Percentiles rank a stretch among this genome's conserved stretches.
phyloP scores from a whole-genome alignment of 2,329 filamentous ascomycete genomes.

The Colletotrichum navitas region DNA sequence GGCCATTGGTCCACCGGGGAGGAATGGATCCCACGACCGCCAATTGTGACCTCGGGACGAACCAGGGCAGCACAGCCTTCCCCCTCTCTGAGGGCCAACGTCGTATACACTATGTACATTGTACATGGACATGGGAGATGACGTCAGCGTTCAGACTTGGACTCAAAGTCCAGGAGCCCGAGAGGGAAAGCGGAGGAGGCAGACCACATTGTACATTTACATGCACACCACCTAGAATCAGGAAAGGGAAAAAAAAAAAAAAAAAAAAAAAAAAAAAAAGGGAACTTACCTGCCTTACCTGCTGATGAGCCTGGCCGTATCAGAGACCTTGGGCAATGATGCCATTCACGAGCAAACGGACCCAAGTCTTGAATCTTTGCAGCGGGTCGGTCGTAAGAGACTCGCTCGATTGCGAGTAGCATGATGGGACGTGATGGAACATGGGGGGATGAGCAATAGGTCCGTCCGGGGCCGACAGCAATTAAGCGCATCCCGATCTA shows the following conservation, averaged over 20 bases:
- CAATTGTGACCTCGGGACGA: constrained; percentile 37
- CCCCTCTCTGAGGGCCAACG: neutral
- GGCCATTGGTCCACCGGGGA: constrained; percentile 2
- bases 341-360: constrained; percentile 1
- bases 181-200: too few relatives aligned
- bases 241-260: too few relatives aligned
- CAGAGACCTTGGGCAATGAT: neutral
- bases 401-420: neutral
- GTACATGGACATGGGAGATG: constrained; percentile 19
- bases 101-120: neutral
- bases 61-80: neutral
- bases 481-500: constrained; percentile 17
- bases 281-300: neutral
- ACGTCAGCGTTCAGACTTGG: constrained; percentile 26
- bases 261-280: too few relatives aligned
- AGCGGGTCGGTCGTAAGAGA: neutral
- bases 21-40: constrained; percentile 1
- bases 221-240: neutral
- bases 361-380: too few relatives aligned
- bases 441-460: constrained; percentile 25
- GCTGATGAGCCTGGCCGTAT: neutral
- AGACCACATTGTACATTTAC: neutral
- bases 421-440: constrained; percentile 14
- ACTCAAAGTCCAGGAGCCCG: neutral
- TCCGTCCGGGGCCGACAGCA: constrained; percentile 22